phyloP scores from a whole-genome alignment of 495 filamentous ascomycete species.

The Annulohypoxylon stygium region DNA sequence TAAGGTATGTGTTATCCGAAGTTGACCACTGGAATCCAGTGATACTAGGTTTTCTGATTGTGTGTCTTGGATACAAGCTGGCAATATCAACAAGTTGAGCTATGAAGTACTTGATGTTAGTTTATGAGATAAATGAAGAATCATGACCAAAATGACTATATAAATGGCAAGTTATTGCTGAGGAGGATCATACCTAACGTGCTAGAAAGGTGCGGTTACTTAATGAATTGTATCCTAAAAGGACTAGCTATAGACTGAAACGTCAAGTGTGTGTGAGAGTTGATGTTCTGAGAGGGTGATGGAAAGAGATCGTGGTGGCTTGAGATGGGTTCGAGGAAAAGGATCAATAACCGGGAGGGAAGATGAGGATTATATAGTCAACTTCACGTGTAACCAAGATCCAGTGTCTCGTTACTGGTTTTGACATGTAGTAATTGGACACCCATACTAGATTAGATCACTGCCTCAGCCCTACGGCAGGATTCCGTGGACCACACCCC shows the following conservation, averaged over 20 bases:
- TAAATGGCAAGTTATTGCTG: background rate
- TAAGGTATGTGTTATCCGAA: background rate
- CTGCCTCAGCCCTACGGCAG: slow-evolving; percentile 48
- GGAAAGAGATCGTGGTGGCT: slow-evolving; percentile 13
- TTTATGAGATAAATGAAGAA: background rate
- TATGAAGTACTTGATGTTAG: background rate
- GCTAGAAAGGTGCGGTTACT: background rate
- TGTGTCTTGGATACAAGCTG: background rate
- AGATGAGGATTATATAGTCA: slow-evolving; percentile 40
- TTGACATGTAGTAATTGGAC: slow-evolving; percentile 38
- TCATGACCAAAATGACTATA: background rate
- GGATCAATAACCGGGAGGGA: slow-evolving; percentile 16
- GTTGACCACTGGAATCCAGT: background rate
- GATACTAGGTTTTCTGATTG: background rate
- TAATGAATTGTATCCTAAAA: background rate
- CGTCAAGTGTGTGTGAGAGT: slow-evolving; percentile 10
- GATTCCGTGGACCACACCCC: slow-evolving; percentile 44
- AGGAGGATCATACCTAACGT: slow-evolving; percentile 18
- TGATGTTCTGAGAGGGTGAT: background rate
- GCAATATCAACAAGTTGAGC: too few species aligned
- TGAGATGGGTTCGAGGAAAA: slow-evolving; percentile 23
- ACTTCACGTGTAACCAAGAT: slow-evolving; percentile 28
- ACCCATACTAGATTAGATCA: slow-evolving; percentile 39
- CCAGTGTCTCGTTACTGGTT: slow-evolving; percentile 23
- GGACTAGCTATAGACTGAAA: slow-evolving; percentile 4